A percentile compares a stretch with the other conserved stretches of the same genome.
These are phyloP conservation scores for Papiliotrema nemorosa DNA, from an alignment of 1,284 basidiomycete genomes.

Conservation along the genomic window DNA sequence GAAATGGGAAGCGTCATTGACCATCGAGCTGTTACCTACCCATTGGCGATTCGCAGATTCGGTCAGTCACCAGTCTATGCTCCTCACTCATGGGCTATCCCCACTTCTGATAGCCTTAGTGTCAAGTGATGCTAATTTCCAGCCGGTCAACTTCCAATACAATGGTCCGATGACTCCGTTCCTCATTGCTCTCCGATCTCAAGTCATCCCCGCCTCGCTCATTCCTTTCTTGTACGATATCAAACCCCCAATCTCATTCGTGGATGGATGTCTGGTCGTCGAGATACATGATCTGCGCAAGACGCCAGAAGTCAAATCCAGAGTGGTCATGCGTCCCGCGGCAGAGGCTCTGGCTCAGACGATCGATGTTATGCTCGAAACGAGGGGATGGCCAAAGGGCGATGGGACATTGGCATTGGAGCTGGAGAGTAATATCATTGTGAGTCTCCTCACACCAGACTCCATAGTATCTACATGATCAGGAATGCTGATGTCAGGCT, in stretches of 20 bases:
- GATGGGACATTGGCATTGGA: constrained; percentile 45
- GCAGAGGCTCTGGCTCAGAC: constrained; percentile 45
- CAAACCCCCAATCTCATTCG: constrained; percentile 42
- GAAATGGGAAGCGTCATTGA: constrained; percentile 47
- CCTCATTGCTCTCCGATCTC: constrained; percentile 48
- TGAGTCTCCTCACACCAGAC: constrained; percentile 17
- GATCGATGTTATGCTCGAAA: constrained; percentile 45
- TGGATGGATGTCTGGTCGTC: constrained; percentile 50
- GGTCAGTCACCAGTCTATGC: constrained; percentile 23
- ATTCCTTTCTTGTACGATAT: constrained; percentile 48
- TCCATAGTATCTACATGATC: not conserved
- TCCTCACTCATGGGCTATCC: not conserved
- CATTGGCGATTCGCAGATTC: constrained; percentile 48
- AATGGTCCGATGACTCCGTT: constrained; percentile 50
- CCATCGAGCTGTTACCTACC: constrained; percentile 43
- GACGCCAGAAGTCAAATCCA: constrained; percentile 27
- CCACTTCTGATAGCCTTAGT: not conserved
- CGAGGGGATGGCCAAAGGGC: constrained; percentile 42
- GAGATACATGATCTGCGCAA: constrained; percentile 49
- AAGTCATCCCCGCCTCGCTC: constrained; percentile 46
- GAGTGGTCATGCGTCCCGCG: constrained; percentile 49
- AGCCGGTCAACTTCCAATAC: constrained; percentile 45
- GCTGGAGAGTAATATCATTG: constrained; percentile 48
- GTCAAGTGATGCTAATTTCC: not conserved
- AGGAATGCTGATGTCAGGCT: constrained; percentile 32